Evolutionary conservation across 169 alveolate genomes (phyloP), one percentile per base, ranked within the genome.

Genomic region (Babesia divergens): DNA sequence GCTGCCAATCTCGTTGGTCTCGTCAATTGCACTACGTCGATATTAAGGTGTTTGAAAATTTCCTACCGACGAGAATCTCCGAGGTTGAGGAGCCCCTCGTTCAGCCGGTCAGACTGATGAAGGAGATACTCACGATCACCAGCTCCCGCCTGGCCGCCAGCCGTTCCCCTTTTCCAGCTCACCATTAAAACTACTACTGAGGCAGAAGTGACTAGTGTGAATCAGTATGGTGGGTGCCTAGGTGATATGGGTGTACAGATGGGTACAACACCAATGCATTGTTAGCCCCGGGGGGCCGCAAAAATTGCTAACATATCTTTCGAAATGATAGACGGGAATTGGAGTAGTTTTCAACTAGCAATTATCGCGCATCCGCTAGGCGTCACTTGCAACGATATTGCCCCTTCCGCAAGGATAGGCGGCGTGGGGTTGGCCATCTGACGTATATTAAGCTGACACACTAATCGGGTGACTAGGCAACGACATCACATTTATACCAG

Each of bases 271-370:
- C n/a, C n/a, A n/a, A n/a, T n/a, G n/a, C 32, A 56, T 54, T 47
- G 86, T 77, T 64, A 68, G 82, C 86, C 86, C 86, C 88, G 72
- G 83, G 59, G 83, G 96, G 97, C 96, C 92, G 91, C 97, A 95
- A 95, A 94, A 94, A 92, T 95, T 94, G 97, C 97, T 87, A 85
- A 76, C 96, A 84, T 79, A 94, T 94, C 96, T 92, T 89, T 52
- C 94, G 92, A 89, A 94, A 91, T 90, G 89, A 79, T 81, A 84
- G 93, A 92, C 96, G 96, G 96, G 93, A 94, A 94, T 94, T 94
- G 98, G 98, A 93, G 96, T 96, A 96, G 99, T 96, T 95, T 95
- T 95, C 99, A 96, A 96, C 98, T 95, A 96, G 99, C 99, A 96
- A 94, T 91, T 89, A 94, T 94, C 98, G 99, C 98, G 97, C 98